Percentiles rank a stretch among this genome's conserved stretches.
Conservation (phyloP, 2,329 filamentous ascomycete genomes). For the Arthroderma uncinatum region DNA sequence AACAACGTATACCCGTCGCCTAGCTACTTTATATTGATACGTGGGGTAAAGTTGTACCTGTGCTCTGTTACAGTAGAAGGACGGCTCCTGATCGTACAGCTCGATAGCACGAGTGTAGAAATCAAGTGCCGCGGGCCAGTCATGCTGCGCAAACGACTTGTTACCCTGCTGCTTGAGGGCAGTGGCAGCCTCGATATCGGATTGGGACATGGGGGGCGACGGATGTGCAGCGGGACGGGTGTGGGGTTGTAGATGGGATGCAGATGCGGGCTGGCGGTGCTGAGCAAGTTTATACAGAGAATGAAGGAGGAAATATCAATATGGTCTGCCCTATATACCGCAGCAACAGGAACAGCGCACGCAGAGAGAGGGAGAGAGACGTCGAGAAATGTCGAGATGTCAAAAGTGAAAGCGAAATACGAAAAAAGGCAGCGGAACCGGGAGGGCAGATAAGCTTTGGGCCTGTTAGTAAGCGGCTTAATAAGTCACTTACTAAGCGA, state of each 20-base stretch:
- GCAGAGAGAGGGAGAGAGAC: background rate
- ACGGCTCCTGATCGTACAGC: conserved; percentile 67
- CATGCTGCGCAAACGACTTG: conserved; percentile 75
- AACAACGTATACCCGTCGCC: background rate
- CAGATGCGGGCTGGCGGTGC: background rate
- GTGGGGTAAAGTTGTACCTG: conserved; percentile 51
- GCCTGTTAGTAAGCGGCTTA: background rate
- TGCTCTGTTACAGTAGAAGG: conserved; percentile 88
- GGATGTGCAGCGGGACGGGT: background rate
- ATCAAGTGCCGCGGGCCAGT: conserved; percentile 73
- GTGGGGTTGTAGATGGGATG: background rate
- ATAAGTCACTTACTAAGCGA: background rate
- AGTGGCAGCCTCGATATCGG: conserved; percentile 55
- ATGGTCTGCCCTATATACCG: background rate
- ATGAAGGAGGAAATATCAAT: background rate
- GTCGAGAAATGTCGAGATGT: too few species aligned
- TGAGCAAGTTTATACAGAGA: background rate
- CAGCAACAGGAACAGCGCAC: background rate
- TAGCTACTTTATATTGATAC: background rate
- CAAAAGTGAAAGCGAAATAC: background rate
- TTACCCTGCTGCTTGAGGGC: conserved; percentile 91
- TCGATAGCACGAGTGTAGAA: conserved; percentile 82
- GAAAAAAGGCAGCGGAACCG: background rate
- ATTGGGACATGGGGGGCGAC: conserved; percentile 28
- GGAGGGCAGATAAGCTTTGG: background rate